Percentiles rank a stretch among this genome's conserved stretches.
These are phyloP conservation scores for Aethionema arabicum DNA, from an alignment of 345 rosid genomes.

Conservation along the genomic window DNA sequence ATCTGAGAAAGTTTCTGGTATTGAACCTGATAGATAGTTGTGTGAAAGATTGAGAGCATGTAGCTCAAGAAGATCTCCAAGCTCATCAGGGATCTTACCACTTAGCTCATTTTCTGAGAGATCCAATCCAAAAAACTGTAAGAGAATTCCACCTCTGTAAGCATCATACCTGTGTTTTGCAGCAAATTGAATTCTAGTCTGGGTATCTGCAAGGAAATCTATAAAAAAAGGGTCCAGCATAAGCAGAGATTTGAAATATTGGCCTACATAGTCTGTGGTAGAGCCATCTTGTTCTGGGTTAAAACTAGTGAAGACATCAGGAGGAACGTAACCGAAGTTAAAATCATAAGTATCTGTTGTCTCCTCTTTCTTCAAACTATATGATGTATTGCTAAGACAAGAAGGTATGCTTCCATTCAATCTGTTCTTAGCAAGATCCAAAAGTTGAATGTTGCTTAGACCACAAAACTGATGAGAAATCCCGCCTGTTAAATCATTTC, in stretches of 20 bases:
- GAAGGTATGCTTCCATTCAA: slow-evolving; percentile 20
- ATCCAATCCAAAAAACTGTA: slow-evolving; percentile 34
- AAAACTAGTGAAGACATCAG: background rate
- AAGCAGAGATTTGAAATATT: background rate
- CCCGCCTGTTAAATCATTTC: background rate
- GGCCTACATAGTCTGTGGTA: background rate
- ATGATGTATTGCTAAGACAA: slow-evolving; percentile 19
- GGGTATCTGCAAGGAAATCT: background rate
- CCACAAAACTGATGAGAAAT: background rate
- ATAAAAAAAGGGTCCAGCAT: background rate
- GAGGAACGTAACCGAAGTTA: background rate
- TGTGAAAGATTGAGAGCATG: slow-evolving; percentile 34
- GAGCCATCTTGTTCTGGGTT: background rate
- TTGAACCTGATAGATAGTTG: slow-evolving; percentile 31
- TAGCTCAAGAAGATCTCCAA: slow-evolving; percentile 26
- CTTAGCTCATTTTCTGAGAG: slow-evolving; percentile 39
- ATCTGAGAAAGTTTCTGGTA: slow-evolving; percentile 36
- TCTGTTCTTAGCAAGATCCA: slow-evolving; percentile 3
- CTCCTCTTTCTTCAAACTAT: background rate
- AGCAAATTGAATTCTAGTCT: background rate
- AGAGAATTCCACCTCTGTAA: background rate
- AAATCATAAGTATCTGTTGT: background rate
- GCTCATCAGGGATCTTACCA: slow-evolving; percentile 33
- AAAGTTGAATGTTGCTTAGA: background rate
- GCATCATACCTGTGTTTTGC: slow-evolving; percentile 10